phyloP scores from a whole-genome alignment of 768 basidiomycete species.

The Leccinum uliginosum region DNA sequence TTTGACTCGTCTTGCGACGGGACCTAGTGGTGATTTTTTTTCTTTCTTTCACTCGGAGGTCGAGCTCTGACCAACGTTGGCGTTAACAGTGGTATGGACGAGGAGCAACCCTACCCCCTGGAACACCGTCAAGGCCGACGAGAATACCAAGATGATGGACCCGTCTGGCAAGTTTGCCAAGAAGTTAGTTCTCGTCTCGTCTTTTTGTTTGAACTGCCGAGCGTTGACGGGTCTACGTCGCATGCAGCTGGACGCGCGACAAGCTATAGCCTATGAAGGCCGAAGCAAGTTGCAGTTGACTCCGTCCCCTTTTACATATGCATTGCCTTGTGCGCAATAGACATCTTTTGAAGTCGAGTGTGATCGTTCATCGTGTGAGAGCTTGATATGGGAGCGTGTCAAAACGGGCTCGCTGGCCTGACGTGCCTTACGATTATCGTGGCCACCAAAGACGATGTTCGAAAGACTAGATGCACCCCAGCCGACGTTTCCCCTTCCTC shows the following conservation, averaged over 20 bases:
- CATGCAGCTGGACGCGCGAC: slow-evolving; percentile 67
- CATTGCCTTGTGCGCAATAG: slow-evolving; percentile 14
- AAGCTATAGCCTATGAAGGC: slow-evolving; percentile 49
- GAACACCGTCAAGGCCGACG: slow-evolving; percentile 72
- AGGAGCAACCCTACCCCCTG: slow-evolving; percentile 82
- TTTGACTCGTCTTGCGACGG: slow-evolving; percentile 55
- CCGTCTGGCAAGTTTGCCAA: slow-evolving; percentile 75
- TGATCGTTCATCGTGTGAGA: neutral
- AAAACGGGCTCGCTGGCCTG: neutral
- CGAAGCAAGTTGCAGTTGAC: neutral
- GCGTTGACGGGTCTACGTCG: slow-evolving; percentile 2
- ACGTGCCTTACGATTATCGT: neutral
- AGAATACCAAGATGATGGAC: slow-evolving; percentile 66
- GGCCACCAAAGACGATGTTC: slow-evolving; percentile 31
- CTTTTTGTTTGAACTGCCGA: neutral
- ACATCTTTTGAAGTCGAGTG: slow-evolving; percentile 2
- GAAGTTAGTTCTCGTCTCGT: slow-evolving; percentile 34
- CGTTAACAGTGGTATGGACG: slow-evolving; percentile 51
- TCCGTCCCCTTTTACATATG: neutral
- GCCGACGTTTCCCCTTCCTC: slow-evolving; percentile 36
- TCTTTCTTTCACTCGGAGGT: too few relatives aligned
- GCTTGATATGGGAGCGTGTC: neutral
- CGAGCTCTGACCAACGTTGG: neutral
- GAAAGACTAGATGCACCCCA: slow-evolving; percentile 39
- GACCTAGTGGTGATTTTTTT: slow-evolving; percentile 44